These are phyloP conservation scores for Botrytis elliptica DNA, from an alignment of 2,329 filamentous ascomycete genomes.

Conservation along the genomic window DNA sequence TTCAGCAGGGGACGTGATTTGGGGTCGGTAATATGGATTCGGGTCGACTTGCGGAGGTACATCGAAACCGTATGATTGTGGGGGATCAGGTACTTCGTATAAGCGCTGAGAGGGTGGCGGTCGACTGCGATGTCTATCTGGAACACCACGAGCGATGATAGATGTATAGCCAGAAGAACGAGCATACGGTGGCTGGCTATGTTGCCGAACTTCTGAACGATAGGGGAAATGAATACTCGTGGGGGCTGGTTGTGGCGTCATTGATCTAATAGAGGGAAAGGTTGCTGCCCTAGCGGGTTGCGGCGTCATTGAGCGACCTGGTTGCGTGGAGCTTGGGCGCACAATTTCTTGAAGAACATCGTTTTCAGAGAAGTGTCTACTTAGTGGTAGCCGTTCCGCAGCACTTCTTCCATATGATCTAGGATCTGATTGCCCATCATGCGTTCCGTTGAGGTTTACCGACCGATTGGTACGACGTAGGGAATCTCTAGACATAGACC, in stretches of 20 bases:
- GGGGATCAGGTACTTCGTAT: constrained; percentile 12
- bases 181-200: constrained; percentile 8
- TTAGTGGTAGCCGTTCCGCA: not conserved
- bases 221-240: not conserved
- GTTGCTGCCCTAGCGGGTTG: not conserved
- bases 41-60: not conserved
- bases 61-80: not conserved
- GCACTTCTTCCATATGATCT: constrained; percentile 7
- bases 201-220: constrained; percentile 2
- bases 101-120: constrained; percentile 1
- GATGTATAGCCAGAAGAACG: not conserved
- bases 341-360: not conserved
- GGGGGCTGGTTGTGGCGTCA: constrained; percentile 1
- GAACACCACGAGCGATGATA: not conserved
- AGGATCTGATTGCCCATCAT: constrained; percentile 11
- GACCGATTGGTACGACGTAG: not conserved
- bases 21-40: constrained; percentile 14
- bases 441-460: not conserved
- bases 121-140: not conserved
- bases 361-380: not conserved
- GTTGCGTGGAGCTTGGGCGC: not conserved
- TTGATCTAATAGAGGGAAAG: not conserved
- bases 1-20: not conserved
- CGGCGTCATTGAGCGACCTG: constrained; percentile 1
- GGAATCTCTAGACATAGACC: not conserved